phyloP scores from a whole-genome alignment of 371 early-diverging fungal genomes.

The Neoconidiobolus thromboides region DNA sequence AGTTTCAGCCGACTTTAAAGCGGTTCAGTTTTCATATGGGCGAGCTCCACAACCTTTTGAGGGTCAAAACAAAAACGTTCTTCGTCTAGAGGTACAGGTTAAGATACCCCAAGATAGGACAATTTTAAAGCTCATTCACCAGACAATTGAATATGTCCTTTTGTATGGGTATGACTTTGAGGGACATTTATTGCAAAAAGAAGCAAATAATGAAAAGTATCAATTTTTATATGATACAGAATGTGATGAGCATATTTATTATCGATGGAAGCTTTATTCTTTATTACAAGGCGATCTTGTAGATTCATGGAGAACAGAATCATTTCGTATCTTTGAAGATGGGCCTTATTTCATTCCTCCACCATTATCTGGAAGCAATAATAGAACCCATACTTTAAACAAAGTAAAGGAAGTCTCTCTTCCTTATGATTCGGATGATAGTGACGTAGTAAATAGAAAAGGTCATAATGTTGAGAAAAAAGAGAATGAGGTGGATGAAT shows the following conservation, averaged over 20 bases:
- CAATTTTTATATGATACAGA: slow-evolving; percentile 46
- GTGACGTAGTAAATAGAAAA: slow-evolving; percentile 16
- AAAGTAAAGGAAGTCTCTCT: no score
- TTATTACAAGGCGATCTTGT: slow-evolving; percentile 69
- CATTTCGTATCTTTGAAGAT: slow-evolving; percentile 74
- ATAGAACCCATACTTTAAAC: slow-evolving; percentile 14
- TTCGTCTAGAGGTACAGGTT: slow-evolving; percentile 40
- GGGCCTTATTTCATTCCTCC: slow-evolving; percentile 81
- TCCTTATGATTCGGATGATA: no score
- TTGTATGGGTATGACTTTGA: slow-evolving; percentile 61
- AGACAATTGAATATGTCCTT: slow-evolving; percentile 64
- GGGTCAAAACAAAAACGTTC: background rate
- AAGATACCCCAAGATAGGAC: slow-evolving; percentile 35
- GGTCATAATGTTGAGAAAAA: slow-evolving; percentile 26
- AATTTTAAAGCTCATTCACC: slow-evolving; percentile 51
- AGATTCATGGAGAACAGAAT: slow-evolving; percentile 47
- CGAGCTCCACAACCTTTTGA: slow-evolving; percentile 7
- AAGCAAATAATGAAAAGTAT: slow-evolving; percentile 39
- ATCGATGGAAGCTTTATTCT: slow-evolving; percentile 82
- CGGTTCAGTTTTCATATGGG: background rate
- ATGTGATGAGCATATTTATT: slow-evolving; percentile 68
- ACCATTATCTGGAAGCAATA: slow-evolving; percentile 14
- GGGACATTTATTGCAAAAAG: slow-evolving; percentile 42
- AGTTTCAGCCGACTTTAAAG: background rate
- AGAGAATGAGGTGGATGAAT: slow-evolving; percentile 34